Evolutionary conservation across 1,284 basidiomycete species (phyloP), one percentile per base, ranked within the genome.

Genomic region (Papiliotrema fonsecae): DNA sequence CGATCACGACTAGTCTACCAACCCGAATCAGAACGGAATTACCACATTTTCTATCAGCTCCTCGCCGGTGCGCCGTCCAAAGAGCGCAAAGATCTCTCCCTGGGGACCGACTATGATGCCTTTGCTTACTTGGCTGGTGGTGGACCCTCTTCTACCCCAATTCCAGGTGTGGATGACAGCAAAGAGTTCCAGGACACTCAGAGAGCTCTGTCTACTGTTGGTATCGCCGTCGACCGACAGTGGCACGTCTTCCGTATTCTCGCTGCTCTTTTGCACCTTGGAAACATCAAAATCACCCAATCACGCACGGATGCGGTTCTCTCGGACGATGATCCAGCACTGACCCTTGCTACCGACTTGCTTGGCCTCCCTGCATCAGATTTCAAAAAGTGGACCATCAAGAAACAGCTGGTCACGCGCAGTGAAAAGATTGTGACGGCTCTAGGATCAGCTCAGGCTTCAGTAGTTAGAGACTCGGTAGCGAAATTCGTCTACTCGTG

Each of bases 41-140:
- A 98, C 73, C 96, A 99, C 75, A 97, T 99, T 66, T 99, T 99
- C 78, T 98, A 99, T 75, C 96, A 99, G 72, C 78, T 99, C n/a
- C 91, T 94, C 62, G 88, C 94, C 2, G 96, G 96, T 46, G 92
- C 91, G 4, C 93, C 94, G 2, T 77, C 87, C 22, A 94, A 96
- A 69, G 94, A 98, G 69, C 84, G 90, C 40, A 96, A 96, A 73
- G 90, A 96, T 63, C 82, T 98, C 35, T 91, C 88, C 5, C 79
- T 99, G 37, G 88, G 92, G 56, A 78, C 79, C 6, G 89, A 94
- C 65, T 79, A 87, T 49, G 65, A 71, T 30, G 88, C 92, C 69
- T 98, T 97, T 74, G 81, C 85, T 58, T 98, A 92, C 67, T 80
- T 98, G 53, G 92, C 86, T 63, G 94, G 97, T 70, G 96, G 96